A percentile compares a stretch with the other conserved stretches of the same genome.
These are phyloP conservation scores for Setaria italica DNA, from an alignment of 202 grass and related monocot species.

Conservation along the genomic window DNA sequence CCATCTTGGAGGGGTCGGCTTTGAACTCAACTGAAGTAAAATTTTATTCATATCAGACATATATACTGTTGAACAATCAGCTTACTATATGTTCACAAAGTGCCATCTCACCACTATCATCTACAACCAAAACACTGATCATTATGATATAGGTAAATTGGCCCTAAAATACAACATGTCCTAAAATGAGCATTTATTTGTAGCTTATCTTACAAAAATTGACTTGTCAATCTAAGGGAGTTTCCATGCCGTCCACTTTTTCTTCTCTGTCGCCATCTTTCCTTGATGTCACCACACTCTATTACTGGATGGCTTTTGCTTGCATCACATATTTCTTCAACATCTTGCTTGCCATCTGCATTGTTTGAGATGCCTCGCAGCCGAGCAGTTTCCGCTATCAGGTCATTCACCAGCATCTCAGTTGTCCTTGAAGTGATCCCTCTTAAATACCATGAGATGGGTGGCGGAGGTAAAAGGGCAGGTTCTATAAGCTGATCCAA, in stretches of 20 bases:
- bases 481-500: conserved; percentile 85
- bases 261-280: conserved; percentile 77
- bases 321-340: conserved; percentile 6
- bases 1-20: not conserved
- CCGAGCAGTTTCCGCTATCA: conserved; percentile 71
- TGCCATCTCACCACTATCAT: not conserved
- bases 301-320: not conserved
- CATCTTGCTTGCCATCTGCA: conserved; percentile 1
- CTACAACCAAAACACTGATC: not conserved
- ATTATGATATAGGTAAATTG: conserved; percentile 14
- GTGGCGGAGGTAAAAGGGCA: conserved; percentile 65
- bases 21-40: not conserved
- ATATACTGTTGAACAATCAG: not conserved
- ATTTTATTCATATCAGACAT: not conserved
- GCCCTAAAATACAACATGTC: not conserved
- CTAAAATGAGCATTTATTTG: not conserved
- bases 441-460: conserved; percentile 92
- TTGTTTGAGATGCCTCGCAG: conserved; percentile 50
- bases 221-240: conserved; percentile 36
- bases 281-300: conserved; percentile 59
- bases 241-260: conserved; percentile 40
- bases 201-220: conserved; percentile 9
- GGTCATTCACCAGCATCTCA: conserved; percentile 80
- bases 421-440: conserved; percentile 84
- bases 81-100: conserved; percentile 12